phyloP scores from a whole-genome alignment of 2,329 filamentous ascomycete species.

The Pseudocercospora crystallina region DNA sequence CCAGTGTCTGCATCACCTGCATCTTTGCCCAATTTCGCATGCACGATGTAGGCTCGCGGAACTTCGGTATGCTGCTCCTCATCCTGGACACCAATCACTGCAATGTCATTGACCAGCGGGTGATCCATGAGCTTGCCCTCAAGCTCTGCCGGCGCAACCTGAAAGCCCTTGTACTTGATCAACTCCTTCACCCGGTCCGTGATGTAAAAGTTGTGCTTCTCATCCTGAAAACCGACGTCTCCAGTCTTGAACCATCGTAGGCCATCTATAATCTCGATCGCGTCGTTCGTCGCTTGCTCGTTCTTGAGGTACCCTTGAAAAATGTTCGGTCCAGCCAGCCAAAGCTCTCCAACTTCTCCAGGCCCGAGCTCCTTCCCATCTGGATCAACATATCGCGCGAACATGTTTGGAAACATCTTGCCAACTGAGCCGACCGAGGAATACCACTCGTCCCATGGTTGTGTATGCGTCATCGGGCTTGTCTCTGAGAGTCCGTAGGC shows the following conservation, averaged over 20 bases:
- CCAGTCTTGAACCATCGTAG: slow-evolving; percentile 78
- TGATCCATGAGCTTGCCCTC: slow-evolving; percentile 48
- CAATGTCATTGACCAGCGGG: slow-evolving; percentile 44
- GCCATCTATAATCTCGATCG: slow-evolving; percentile 67
- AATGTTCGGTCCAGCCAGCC: slow-evolving; percentile 76
- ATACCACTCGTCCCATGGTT: slow-evolving; percentile 71
- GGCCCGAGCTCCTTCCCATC: slow-evolving; percentile 59
- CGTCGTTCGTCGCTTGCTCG: slow-evolving; percentile 66
- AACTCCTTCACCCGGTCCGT: slow-evolving; percentile 79
- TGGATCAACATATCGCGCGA: slow-evolving; percentile 72
- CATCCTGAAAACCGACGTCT: slow-evolving; percentile 77
- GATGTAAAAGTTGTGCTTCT: slow-evolving; percentile 80
- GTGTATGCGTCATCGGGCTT: slow-evolving; percentile 36
- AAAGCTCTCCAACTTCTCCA: slow-evolving; percentile 60
- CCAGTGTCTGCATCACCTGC: slow-evolving; percentile 31
- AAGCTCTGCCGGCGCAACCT: slow-evolving; percentile 50
- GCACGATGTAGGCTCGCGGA: slow-evolving; percentile 47
- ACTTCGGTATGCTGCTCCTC: slow-evolving; percentile 48
- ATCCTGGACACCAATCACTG: slow-evolving; percentile 49
- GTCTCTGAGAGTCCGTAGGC: slow-evolving; percentile 81
- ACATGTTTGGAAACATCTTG: slow-evolving; percentile 73
- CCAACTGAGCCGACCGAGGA: slow-evolving; percentile 77
- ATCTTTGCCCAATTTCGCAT: slow-evolving; percentile 38
- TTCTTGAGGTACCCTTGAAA: slow-evolving; percentile 80
- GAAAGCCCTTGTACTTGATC: slow-evolving; percentile 58